A percentile compares a stretch with the other conserved stretches of the same genome.
Evolutionary conservation across 768 basidiomycete genomes (phyloP).

Genomic region (Cubamyces lactineus): DNA sequence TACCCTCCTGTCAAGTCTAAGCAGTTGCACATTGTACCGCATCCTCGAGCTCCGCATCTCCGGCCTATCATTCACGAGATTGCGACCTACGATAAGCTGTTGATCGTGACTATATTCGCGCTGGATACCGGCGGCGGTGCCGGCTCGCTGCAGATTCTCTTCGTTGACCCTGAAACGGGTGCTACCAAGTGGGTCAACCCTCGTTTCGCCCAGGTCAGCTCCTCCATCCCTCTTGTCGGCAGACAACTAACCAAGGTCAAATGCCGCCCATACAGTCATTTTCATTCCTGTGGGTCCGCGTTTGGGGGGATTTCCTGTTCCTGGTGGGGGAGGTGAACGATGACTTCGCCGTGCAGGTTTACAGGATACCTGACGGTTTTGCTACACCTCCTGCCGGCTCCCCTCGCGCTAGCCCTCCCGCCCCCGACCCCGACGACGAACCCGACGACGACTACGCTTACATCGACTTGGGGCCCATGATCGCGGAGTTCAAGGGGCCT

Average conservation of each 20-base stretch:
- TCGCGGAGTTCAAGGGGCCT: slow-evolving; percentile 23
- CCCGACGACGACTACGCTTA: slow-evolving; percentile 19
- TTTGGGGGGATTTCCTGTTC: slow-evolving; percentile 37
- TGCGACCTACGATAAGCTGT: slow-evolving; percentile 12
- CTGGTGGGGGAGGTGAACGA: slow-evolving; percentile 37
- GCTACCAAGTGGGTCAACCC: slow-evolving; percentile 30
- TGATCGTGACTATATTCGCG: slow-evolving; percentile 29
- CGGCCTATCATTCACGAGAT: slow-evolving; percentile 27
- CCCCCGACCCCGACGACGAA: background rate
- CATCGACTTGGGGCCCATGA: slow-evolving; percentile 26
- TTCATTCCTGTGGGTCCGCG: slow-evolving; percentile 38
- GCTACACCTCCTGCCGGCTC: slow-evolving; percentile 4
- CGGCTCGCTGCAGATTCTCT: slow-evolving; percentile 27
- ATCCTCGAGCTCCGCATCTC: slow-evolving; percentile 22
- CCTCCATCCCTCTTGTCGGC: slow-evolving; percentile 22
- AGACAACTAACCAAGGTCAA: background rate
- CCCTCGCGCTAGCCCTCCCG: slow-evolving; percentile 7
- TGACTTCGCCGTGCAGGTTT: slow-evolving; percentile 35
- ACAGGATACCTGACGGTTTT: slow-evolving; percentile 34
- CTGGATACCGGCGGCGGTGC: slow-evolving; percentile 26
- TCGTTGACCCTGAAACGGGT: slow-evolving; percentile 25
- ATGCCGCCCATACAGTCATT: slow-evolving; percentile 31
- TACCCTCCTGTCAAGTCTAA: slow-evolving; percentile 15
- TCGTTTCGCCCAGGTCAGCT: slow-evolving; percentile 23
- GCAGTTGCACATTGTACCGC: slow-evolving; percentile 17